Base-by-base conservation (phyloP, 768 basidiomycete species). In the Chalciporus sphaerocephalus region DNA sequence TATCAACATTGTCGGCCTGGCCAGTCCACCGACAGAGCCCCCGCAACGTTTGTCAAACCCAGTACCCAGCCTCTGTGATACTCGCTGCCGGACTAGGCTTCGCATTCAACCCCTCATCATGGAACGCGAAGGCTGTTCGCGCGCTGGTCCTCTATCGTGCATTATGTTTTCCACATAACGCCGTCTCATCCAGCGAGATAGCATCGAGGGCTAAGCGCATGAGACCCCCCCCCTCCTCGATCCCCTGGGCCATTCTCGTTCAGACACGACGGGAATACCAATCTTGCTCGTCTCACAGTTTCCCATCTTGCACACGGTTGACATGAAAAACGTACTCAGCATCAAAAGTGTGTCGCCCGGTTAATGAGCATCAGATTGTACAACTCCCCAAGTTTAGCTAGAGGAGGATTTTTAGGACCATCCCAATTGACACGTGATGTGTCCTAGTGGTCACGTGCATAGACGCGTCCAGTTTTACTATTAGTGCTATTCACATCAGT, bases 341-440 rank as follows among this genome's bases (percentile, higher is more conserved):
- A n/a, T 27, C 16, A 32, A 33, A 40, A 37, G 45, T 48, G 38
- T 34, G 34, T 46, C 35, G 24, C 39, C 30, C 4, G 39, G 39
- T 45, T 39, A 27, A 40, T n/a, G 44, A 30, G 20, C 42, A 47
- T 48, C 38, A 40, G 34, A 40, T 12, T 32, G 32, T 30, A 23
- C 45, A 44, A 18, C 44, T 48, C 40, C 38, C 45, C 43, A 23
- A 44, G 21, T 32, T 18, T 37, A 24, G 21, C 28, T 35, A 21
- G 39, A 46, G 35, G 39, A 46, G 35, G 52, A 33, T 6, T 27
- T 32, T 32, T 13, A n/a, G 15, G 43, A 36, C 22, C 24, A 35
- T 42, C 35, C 42, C 46, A 24, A 45, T 42, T 47, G 27, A 18
- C 60, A 62, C 60, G 60, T 62, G 59, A 61, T 30, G 48, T 41